Evolutionary conservation across 768 basidiomycete species (phyloP).

Genomic region (Pulveroboletus frians): DNA sequence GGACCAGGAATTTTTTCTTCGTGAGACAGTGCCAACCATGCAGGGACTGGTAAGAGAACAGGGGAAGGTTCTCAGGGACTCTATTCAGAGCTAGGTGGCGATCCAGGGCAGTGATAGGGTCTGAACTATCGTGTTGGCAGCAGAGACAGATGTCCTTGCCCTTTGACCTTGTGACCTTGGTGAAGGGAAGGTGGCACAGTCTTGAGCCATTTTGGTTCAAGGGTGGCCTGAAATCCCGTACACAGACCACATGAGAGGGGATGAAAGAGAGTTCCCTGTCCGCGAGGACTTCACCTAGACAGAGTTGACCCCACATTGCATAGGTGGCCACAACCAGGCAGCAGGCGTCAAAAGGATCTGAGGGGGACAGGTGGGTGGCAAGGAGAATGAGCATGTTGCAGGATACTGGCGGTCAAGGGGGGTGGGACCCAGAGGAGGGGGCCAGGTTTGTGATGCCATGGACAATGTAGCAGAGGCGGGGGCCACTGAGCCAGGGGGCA

Average conservation of each 20-base stretch:
- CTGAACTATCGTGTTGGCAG: conserved; percentile 18
- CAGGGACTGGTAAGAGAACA: neutral
- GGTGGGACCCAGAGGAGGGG: conserved; percentile 20
- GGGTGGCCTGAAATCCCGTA: accelerated
- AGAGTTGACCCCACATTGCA: conserved; percentile 1
- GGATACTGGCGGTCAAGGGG: conserved; percentile 1
- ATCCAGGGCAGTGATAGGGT: conserved; percentile 11
- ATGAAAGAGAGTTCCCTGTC: neutral
- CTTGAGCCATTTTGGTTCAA: neutral
- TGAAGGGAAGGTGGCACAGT: conserved; percentile 6
- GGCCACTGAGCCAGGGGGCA: neutral
- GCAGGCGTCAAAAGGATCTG: neutral
- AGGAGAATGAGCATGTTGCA: conserved; percentile 17
- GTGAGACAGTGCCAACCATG: neutral
- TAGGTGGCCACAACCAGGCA: neutral
- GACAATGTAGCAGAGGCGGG: conserved; percentile 12
- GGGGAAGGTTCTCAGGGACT: neutral
- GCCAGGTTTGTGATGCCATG: conserved; percentile 23
- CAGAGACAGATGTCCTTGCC: conserved; percentile 35
- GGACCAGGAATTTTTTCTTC: too few relatives aligned
- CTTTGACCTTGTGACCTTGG: conserved; percentile 4
- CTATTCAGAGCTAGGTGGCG: conserved; percentile 15
- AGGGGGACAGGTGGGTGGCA: accelerated
- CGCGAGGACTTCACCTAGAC: neutral
- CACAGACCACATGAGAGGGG: accelerated